Percentiles rank a stretch among this genome's conserved stretches.
These are phyloP conservation scores for Combretum micranthum DNA, from an alignment of 345 rosid species.

Conservation along the genomic window DNA sequence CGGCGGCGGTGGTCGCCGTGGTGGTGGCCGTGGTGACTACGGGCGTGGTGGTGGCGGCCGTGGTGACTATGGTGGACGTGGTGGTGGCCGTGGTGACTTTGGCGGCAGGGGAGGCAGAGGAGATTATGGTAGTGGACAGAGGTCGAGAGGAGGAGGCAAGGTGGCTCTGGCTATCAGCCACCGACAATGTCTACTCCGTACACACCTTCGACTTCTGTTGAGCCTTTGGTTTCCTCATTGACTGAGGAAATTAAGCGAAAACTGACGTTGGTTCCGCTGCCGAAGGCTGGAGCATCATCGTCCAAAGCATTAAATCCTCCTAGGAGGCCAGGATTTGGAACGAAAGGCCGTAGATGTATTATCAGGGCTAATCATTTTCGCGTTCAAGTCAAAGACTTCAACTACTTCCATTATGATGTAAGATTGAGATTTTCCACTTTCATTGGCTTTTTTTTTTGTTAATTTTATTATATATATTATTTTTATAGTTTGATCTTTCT, in stretches of 20 bases:
- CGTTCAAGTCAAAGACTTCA: slow-evolving; percentile 35
- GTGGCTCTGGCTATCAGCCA: slow-evolving; percentile 1
- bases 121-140: not conserved
- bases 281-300: slow-evolving; percentile 24
- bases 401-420: slow-evolving; percentile 65
- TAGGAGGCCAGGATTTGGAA: slow-evolving; percentile 46
- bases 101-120: slow-evolving; percentile 15
- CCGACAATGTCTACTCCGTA: slow-evolving; percentile 5
- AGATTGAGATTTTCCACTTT: slow-evolving; percentile 3
- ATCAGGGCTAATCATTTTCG: slow-evolving; percentile 66
- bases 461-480: not conserved
- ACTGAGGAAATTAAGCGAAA: slow-evolving; percentile 4
- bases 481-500: too few species aligned
- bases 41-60: too few species aligned
- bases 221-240: not conserved
- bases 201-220: not conserved
- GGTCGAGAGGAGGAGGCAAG: slow-evolving; percentile 11
- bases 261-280: slow-evolving; percentile 6
- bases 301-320: slow-evolving; percentile 32
- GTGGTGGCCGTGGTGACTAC: too few species aligned
- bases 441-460: not conserved
- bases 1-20: too few species aligned
- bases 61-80: too few species aligned
- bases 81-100: not conserved
- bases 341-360: slow-evolving; percentile 14